These are phyloP conservation scores for Colletotrichum tropicale DNA, from an alignment of 2,329 filamentous ascomycete genomes.

Conservation along the genomic window DNA sequence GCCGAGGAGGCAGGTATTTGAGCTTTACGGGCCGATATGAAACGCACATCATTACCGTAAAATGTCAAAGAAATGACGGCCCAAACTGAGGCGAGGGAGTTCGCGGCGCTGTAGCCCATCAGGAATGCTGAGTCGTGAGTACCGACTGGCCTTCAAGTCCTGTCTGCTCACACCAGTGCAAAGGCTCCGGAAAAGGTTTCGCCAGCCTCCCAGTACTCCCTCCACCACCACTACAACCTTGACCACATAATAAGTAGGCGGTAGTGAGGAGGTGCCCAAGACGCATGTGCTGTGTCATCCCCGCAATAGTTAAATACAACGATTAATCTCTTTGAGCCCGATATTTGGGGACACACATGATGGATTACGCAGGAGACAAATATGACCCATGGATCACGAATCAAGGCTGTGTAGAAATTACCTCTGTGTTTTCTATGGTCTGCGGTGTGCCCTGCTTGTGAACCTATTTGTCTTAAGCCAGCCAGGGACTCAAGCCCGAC, in stretches of 20 bases:
- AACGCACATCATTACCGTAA: accelerated
- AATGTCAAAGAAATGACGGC: accelerated
- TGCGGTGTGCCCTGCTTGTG: neutral
- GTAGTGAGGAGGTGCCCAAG: no score
- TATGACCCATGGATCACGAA: neutral
- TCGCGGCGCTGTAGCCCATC: neutral
- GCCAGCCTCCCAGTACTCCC: no score
- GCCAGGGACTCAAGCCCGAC: neutral
- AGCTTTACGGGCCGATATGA: neutral
- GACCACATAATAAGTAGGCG: no score
- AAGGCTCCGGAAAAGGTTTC: no score
- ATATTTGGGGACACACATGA: neutral
- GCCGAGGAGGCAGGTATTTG: slow-evolving; percentile 1
- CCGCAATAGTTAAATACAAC: neutral
- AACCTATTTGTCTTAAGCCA: neutral
- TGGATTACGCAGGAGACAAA: neutral
- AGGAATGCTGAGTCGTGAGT: neutral
- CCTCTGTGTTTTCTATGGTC: no score
- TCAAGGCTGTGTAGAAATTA: neutral
- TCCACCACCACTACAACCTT: no score
- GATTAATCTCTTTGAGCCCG: neutral
- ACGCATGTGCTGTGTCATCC: accelerated
- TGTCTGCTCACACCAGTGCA: no score
- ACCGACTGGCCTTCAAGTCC: neutral
- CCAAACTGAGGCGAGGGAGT: neutral